Base-by-base conservation (phyloP, 495 filamentous ascomycete species). In the Xylaria curta region DNA sequence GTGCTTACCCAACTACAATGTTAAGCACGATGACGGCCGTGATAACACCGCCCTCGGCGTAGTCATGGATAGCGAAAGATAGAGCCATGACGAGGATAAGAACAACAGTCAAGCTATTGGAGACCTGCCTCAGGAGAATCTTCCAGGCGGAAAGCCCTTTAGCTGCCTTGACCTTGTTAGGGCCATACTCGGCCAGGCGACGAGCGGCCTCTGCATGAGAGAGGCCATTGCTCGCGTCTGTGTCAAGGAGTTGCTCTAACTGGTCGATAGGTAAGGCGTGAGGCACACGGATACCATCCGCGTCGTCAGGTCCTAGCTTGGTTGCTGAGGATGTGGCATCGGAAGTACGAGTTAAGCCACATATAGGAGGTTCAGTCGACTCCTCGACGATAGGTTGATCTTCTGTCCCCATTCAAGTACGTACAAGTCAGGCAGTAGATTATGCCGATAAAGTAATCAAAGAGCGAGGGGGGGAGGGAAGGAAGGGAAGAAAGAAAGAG, bases 41-140 rank as follows among this genome's bases (percentile, higher is more conserved):
- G 64, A 93, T 89, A 69, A 94, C 91, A 64, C 90, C 90, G 53
- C 90, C 92, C 82, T 94, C 92, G 75, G 93, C 90, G 74, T 88
- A 94, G 72, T 92, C 91, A 68, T 88, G 79, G 72, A 93, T 92
- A 70, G 88, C 91, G 75, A 91, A 94, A 67, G 91, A 92, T 49
- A 93, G 82, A 33, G 86, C 89, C 91, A 93, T 94, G 70, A 91
- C 92, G 61, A 79, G 83, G n/a, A 94, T 85, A 61, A 94, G 89
- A 88, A 92, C 75, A 44, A 75, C 65, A n/a, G 82, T 84, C 68
- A 84, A 76, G 75, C 82, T 87, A 76, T 87, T 87, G 67, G 85
- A 86, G 26, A 88, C 82, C 73, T 88, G 87, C 71, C 87, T 86
- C 73, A 87, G 53, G 75, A 88, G 81, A 75, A 88, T 86, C 74